Evolutionary conservation across 257 asterid genomes (phyloP).

Genomic region (Capsicum rhomboideum): DNA sequence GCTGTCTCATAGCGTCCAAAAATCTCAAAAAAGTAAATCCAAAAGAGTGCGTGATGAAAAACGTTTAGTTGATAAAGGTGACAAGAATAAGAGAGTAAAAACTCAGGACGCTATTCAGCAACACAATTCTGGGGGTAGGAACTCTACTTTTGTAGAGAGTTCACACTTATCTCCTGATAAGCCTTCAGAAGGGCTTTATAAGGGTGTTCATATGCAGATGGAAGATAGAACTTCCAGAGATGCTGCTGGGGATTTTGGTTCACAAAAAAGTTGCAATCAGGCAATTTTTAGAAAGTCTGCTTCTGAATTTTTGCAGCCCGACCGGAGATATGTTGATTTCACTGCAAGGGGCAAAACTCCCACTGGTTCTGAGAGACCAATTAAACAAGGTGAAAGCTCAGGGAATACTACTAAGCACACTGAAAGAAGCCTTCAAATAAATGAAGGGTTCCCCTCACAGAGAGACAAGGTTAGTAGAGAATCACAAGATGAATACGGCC

Average conservation of each 20-base stretch:
- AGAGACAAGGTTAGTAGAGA: constrained; percentile 32
- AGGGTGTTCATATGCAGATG: constrained; percentile 23
- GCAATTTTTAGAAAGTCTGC: constrained; percentile 25
- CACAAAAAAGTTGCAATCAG: constrained; percentile 34
- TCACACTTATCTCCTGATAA: constrained; percentile 53
- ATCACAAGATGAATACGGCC: constrained; percentile 29
- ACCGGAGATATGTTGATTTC: constrained; percentile 36
- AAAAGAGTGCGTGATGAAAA: constrained; percentile 50
- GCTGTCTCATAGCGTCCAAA: constrained; percentile 31
- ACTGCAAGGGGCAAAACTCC: constrained; percentile 28
- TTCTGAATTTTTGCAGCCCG: constrained; percentile 47
- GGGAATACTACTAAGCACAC: constrained; percentile 39
- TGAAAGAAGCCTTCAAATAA: constrained; percentile 39
- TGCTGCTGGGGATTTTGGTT: constrained; percentile 29
- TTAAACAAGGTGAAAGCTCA: constrained; percentile 36
- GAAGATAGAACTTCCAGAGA: constrained; percentile 27
- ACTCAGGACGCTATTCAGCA: constrained; percentile 36
- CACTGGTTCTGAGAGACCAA: constrained; percentile 41
- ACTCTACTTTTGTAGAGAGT: constrained; percentile 41
- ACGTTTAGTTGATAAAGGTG: constrained; percentile 34
- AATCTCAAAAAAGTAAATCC: constrained; percentile 34
- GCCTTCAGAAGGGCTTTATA: constrained; percentile 29
- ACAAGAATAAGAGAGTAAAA: constrained; percentile 43
- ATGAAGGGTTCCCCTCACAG: constrained; percentile 31
- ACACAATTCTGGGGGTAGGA: constrained; percentile 36